These are phyloP conservation scores for Neurospora sp. DNA, from an alignment of 495 filamentous ascomycete species.

Conservation along the genomic window DNA sequence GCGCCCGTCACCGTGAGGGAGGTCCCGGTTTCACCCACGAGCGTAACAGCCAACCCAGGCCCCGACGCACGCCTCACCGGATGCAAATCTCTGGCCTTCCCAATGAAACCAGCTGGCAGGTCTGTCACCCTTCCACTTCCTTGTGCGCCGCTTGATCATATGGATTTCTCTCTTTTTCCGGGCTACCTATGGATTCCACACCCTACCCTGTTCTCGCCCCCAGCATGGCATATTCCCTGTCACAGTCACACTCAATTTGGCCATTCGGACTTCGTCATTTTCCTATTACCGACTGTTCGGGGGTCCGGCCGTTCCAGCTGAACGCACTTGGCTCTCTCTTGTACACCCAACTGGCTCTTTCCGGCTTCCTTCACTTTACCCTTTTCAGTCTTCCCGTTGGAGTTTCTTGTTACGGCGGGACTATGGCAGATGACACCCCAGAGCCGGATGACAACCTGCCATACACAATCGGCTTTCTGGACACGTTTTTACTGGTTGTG, in stretches of 20 bases:
- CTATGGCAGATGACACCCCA: not conserved
- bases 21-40: constrained; percentile 50
- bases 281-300: not conserved
- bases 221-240: not conserved
- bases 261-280: not conserved
- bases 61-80: constrained; percentile 85
- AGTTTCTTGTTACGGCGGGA: constrained; percentile 8
- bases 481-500: constrained; percentile 36
- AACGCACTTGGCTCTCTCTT: not conserved
- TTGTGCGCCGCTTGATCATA: constrained; percentile 33
- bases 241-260: not conserved
- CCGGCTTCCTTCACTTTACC: not conserved
- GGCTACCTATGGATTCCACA: not conserved
- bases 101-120: constrained; percentile 99
- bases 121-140: constrained; percentile 66
- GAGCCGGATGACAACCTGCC: constrained; percentile 5
- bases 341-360: not conserved
- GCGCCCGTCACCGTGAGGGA: constrained; percentile 74
- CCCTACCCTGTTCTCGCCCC: not conserved
- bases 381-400: constrained; percentile 16
- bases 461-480: constrained; percentile 26
- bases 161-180: constrained; percentile 18
- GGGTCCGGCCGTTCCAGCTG: not conserved
- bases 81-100: constrained; percentile 98
- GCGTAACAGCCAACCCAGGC: constrained; percentile 73